Evolutionary conservation across 1,284 basidiomycete species (phyloP).

Genomic region (Quambalaria eucalypti): DNA sequence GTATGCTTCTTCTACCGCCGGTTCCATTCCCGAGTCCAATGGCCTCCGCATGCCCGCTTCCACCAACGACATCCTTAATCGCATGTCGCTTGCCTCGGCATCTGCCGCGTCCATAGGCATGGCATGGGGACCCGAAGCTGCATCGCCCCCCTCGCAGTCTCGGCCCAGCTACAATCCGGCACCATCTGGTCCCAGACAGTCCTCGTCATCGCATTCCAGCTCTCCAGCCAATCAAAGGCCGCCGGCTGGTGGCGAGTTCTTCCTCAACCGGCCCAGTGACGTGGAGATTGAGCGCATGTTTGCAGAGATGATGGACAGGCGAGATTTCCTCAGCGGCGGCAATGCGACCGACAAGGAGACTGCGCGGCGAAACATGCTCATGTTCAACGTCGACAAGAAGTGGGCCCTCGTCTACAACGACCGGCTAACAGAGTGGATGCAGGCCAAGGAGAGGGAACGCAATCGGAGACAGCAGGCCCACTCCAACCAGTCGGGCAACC

Average conservation of each 20-base stretch:
- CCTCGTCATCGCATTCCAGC: neutral
- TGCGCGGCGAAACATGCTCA: constrained; percentile 36
- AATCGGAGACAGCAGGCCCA: constrained; percentile 52
- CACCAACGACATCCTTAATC: constrained; percentile 8
- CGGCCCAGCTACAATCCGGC: neutral
- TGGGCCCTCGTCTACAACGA: constrained; percentile 84
- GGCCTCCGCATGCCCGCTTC: neutral
- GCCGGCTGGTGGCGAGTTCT: constrained; percentile 20
- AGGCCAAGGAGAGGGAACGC: constrained; percentile 32
- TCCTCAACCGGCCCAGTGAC: constrained; percentile 27
- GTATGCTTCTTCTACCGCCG: neutral
- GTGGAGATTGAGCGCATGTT: constrained; percentile 42
- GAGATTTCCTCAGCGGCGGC: constrained; percentile 43
- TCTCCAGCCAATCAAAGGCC: neutral
- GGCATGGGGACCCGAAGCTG: neutral
- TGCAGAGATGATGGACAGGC: constrained; percentile 43
- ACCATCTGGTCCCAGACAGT: neutral
- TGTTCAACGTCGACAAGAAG: constrained; percentile 61
- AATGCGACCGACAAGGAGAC: constrained; percentile 34
- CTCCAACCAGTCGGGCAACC: constrained; percentile 52
- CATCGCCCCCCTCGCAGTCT: neutral
- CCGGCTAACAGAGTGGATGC: constrained; percentile 69
- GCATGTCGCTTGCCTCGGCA: constrained; percentile 7
- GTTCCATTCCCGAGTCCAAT: neutral
- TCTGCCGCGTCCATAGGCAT: neutral